phyloP scores from a whole-genome alignment of 2,329 filamentous ascomycete genomes.

The Curvularia spicifera region DNA sequence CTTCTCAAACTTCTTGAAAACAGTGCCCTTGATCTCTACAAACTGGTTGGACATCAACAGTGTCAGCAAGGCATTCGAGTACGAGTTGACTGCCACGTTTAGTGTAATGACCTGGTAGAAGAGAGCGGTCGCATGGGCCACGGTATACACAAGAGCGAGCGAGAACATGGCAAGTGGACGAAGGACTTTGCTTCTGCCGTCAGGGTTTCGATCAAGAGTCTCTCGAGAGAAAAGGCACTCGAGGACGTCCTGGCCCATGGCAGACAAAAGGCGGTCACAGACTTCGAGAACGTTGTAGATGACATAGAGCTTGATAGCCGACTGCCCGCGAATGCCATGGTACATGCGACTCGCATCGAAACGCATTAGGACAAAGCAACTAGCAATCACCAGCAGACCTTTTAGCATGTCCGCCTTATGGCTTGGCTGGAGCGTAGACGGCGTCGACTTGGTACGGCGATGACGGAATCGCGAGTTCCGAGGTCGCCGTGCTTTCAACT shows the following conservation, averaged over 20 bases:
- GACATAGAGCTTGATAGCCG: slow-evolving; percentile 96
- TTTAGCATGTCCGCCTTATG: slow-evolving; percentile 96
- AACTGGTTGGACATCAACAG: slow-evolving; percentile 96
- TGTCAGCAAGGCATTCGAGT: slow-evolving; percentile 92
- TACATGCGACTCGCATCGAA: slow-evolving; percentile 98
- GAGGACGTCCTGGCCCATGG: slow-evolving; percentile 92
- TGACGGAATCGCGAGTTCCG: slow-evolving; percentile 58
- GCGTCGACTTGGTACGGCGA: slow-evolving; percentile 79
- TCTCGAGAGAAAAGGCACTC: slow-evolving; percentile 95
- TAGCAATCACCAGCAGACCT: slow-evolving; percentile 84
- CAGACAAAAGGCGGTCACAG: slow-evolving; percentile 85
- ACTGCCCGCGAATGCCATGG: slow-evolving; percentile 93
- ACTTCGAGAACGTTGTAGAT: slow-evolving; percentile 98
- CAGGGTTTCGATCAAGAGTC: slow-evolving; percentile 83
- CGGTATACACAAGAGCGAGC: slow-evolving; percentile 84
- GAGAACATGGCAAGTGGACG: slow-evolving; percentile 91
- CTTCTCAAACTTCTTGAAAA: slow-evolving; percentile 99
- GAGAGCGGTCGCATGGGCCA: slow-evolving; percentile 82
- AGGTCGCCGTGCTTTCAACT: slow-evolving; percentile 35
- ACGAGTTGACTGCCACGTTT: slow-evolving; percentile 98
- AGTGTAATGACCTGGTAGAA: slow-evolving; percentile 98
- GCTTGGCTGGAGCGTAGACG: slow-evolving; percentile 82
- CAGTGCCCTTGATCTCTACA: slow-evolving; percentile 96
- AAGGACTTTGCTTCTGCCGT: slow-evolving; percentile 89
- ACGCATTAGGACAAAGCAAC: slow-evolving; percentile 82